Evolutionary conservation across 257 asterid genomes (phyloP).

Genomic region (Gardenia jasminoides): DNA sequence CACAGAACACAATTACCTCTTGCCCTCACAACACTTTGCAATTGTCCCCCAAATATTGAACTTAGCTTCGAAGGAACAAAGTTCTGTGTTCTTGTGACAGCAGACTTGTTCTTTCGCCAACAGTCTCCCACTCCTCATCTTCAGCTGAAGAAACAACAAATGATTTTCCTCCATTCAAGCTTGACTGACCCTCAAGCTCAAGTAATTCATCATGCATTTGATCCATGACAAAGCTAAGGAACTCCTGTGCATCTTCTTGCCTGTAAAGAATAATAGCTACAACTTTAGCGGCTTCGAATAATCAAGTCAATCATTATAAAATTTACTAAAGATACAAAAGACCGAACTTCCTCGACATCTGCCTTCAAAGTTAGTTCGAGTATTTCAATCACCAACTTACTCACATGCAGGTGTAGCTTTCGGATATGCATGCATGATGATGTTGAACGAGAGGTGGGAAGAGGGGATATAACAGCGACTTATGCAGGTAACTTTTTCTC

Average conservation of each 20-base stretch:
- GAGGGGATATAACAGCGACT: too few species aligned
- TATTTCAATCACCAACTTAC: too few species aligned
- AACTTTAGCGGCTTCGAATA: conserved; percentile 12
- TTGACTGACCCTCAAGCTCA: conserved; percentile 67
- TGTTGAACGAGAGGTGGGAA: too few species aligned
- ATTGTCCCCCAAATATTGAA: conserved; percentile 78
- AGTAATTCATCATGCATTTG: conserved; percentile 94
- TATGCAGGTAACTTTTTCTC: not conserved
- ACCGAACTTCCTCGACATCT: not conserved
- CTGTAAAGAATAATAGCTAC: conserved; percentile 32
- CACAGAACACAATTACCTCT: conserved; percentile 44
- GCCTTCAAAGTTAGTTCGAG: too few species aligned
- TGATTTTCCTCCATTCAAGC: conserved; percentile 49
- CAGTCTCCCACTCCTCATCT: conserved; percentile 97
- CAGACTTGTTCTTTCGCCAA: conserved; percentile 97
- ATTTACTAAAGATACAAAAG: not conserved
- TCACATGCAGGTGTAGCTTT: too few species aligned
- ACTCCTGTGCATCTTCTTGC: conserved; percentile 98
- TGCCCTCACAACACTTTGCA: conserved; percentile 78
- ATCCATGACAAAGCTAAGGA: conserved; percentile 74
- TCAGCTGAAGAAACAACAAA: conserved; percentile 68
- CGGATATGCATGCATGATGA: too few species aligned
- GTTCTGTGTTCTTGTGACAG: conserved; percentile 81
- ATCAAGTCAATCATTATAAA: not conserved
- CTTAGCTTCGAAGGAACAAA: conserved; percentile 78